A percentile compares a stretch with the other conserved stretches of the same genome.
phyloP scores from a whole-genome alignment of 2,329 filamentous ascomycete genomes.

The Fusarium pilosicola region DNA sequence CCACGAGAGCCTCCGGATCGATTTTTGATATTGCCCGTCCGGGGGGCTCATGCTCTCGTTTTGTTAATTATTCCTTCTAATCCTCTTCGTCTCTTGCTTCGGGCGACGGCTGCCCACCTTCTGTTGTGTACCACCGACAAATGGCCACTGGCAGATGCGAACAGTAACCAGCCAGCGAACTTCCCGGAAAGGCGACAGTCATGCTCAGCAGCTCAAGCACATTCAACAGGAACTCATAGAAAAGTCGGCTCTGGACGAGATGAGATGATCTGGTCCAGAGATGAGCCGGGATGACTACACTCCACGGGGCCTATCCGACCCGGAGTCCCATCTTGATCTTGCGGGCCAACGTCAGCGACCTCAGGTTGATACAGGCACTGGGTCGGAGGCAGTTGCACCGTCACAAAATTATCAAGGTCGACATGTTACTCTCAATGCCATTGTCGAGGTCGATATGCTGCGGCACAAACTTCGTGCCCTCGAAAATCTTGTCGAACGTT shows the following conservation, averaged over 20 bases:
- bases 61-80: constrained; percentile 31
- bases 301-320: constrained; percentile 47
- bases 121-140: constrained; percentile 38
- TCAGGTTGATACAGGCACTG: constrained; percentile 62
- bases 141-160: constrained; percentile 39
- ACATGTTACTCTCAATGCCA: constrained; percentile 59
- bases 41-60: constrained; percentile 28
- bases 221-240: constrained; percentile 40
- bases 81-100: constrained; percentile 30
- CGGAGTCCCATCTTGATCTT: constrained; percentile 46
- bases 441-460: constrained; percentile 64
- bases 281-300: constrained; percentile 46
- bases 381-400: constrained; percentile 60
- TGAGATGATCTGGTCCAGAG: constrained; percentile 46
- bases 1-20: constrained; percentile 42
- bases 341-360: constrained; percentile 53
- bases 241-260: constrained; percentile 42
- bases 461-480: constrained; percentile 64
- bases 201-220: constrained; percentile 40
- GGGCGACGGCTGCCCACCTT: constrained; percentile 37
- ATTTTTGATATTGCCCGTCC: constrained; percentile 39
- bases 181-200: constrained; percentile 32
- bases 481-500: constrained; percentile 58
- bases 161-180: constrained; percentile 36
- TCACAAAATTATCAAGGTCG: constrained; percentile 59